Evolutionary conservation across 768 basidiomycete species (phyloP), one percentile per base, ranked within the genome.

Genomic region (Agrocybe pediades): DNA sequence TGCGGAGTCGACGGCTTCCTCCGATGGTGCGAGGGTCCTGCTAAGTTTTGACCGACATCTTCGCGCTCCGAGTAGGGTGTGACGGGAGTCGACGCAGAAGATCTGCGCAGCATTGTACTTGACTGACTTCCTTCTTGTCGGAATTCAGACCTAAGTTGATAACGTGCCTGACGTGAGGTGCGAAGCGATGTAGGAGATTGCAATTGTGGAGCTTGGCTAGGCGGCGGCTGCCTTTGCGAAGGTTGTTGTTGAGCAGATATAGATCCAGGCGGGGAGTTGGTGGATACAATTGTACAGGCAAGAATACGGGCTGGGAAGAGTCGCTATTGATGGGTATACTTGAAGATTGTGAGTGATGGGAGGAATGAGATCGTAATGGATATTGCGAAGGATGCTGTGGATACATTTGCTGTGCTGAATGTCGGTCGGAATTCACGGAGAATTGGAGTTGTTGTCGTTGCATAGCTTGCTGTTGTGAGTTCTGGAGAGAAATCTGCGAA

Each of bases 1-100:
- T 51, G 42, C 4, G 64, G 64, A 16, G 61, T 58, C 17, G 57
- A 49, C 9, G 53, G 53, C 42, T 56, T 56, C 5, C 53, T 40
- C 11, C 36, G 43, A 36, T 36, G 33, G 3, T 36, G 42, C 21
- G 29, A 25, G 15, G 41, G 17, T 23, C 11, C 8, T 27, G 17
- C n/a, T 41, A 21, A 45, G 25, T 52, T n/a, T 27, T 19, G 19
- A 27, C 16, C 41, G 49, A 41, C 11, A 25, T 2, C 6, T 21
- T 42, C 16, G 6, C 39, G 39, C 15, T 41, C 40, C 8, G 49
- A 26, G 40, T 41, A 40, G 20, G 40, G 41, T n/a, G 33, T 36
- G 5, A 36, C 33, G 3, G 33, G 33, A 3, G 33, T 36, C 3
- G 33, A 36, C 6, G 33, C 33, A n/a, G 33, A 36, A 4, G 33